Evolutionary conservation across 495 filamentous ascomycete genomes (phyloP).

Genomic region (Xylaria scruposa): DNA sequence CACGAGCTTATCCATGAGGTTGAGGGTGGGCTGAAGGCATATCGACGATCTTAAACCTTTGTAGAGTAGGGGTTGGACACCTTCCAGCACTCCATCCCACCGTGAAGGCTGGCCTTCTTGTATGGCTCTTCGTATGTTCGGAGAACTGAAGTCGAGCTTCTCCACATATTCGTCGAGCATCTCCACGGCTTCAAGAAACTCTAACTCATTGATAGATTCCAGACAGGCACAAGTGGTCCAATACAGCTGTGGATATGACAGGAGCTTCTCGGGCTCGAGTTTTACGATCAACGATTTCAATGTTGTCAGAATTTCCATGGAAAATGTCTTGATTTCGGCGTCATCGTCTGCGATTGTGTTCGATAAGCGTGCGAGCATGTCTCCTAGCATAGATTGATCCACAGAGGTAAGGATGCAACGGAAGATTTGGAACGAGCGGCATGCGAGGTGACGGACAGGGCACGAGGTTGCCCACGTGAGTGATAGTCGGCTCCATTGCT

Average conservation of each 20-base stretch:
- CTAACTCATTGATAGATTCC: constrained; percentile 92
- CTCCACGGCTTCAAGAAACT: constrained; percentile 87
- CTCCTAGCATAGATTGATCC: constrained; percentile 90
- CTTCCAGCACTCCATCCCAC: constrained; percentile 91
- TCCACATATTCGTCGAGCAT: constrained; percentile 90
- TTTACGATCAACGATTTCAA: constrained; percentile 87
- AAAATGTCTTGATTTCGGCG: constrained; percentile 90
- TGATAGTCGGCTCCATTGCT: constrained; percentile 87
- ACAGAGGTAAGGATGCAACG: constrained; percentile 87
- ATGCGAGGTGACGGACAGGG: constrained; percentile 93
- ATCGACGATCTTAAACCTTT: constrained; percentile 90
- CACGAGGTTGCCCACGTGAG: constrained; percentile 96
- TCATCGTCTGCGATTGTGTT: constrained; percentile 96
- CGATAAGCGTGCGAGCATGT: constrained; percentile 92
- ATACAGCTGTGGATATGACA: constrained; percentile 91
- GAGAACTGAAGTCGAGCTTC: constrained; percentile 80
- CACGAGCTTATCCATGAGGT: constrained; percentile 77
- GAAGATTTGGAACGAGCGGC: constrained; percentile 97
- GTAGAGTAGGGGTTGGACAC: constrained; percentile 82
- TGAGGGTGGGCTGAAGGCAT: constrained; percentile 77
- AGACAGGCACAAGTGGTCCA: constrained; percentile 97
- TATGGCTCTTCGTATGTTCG: constrained; percentile 69
- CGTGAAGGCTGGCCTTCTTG: constrained; percentile 78
- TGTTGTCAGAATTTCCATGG: constrained; percentile 96
- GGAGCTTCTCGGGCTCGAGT: constrained; percentile 75